phyloP scores from a whole-genome alignment of 257 asterid species.

The Prunella vulgaris region DNA sequence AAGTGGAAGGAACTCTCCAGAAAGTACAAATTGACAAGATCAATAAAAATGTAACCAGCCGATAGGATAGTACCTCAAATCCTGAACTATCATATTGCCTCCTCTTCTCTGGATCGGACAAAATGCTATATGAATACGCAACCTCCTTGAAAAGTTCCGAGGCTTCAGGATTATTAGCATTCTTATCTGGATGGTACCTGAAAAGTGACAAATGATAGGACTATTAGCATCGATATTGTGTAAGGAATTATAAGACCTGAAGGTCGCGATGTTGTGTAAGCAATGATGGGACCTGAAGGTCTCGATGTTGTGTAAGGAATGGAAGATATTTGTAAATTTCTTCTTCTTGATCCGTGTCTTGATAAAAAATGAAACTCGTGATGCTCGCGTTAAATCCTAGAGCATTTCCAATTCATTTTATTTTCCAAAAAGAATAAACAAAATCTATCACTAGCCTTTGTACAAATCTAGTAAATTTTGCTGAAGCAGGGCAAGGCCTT shows the following conservation, averaged over 20 bases:
- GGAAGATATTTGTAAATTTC: neutral
- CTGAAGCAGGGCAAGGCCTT: neutral
- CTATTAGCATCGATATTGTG: neutral
- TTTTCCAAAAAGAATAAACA: neutral
- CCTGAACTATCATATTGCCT: conserved; percentile 91
- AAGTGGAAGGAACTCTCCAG: neutral
- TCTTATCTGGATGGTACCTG: conserved; percentile 99
- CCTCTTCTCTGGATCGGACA: conserved; percentile 94
- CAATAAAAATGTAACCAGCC: neutral
- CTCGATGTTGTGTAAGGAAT: neutral
- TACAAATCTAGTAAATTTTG: neutral
- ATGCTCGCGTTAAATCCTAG: neutral
- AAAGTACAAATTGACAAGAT: neutral
- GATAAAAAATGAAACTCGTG: neutral
- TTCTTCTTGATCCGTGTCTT: neutral
- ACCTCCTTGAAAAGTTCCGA: conserved; percentile 97
- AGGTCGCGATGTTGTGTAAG: neutral
- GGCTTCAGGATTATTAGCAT: conserved; percentile 97
- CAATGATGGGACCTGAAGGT: neutral
- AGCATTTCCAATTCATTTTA: neutral
- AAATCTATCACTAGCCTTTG: neutral
- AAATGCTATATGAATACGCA: conserved; percentile 94
- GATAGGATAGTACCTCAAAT: conserved; percentile 64
- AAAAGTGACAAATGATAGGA: conserved; percentile 18
- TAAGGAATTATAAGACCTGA: neutral